Conservation (phyloP, 192 early-diverging fungal species). For the Gryganskiella cystojenkinii region DNA sequence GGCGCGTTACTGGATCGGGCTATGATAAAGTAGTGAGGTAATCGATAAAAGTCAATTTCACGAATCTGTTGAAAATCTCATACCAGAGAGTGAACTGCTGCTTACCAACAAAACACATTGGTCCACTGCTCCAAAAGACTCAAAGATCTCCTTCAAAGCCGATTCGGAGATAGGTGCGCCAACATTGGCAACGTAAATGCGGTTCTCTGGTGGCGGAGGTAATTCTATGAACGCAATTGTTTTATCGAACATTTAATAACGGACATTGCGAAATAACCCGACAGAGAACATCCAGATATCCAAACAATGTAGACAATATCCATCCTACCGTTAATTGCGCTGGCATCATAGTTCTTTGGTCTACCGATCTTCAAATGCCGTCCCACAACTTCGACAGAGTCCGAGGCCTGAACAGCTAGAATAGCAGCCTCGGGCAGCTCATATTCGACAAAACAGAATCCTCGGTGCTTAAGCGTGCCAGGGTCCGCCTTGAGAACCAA, state of each 20-base stretch:
- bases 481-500: constrained; percentile 87
- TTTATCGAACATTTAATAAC: too few relatives aligned
- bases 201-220: constrained; percentile 68
- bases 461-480: constrained; percentile 80
- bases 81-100: background rate
- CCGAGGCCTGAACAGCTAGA: constrained; percentile 82
- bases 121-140: constrained; percentile 83
- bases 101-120: constrained; percentile 76
- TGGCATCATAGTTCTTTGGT: constrained; percentile 83
- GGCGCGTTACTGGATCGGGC: constrained; percentile 75
- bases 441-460: constrained; percentile 92
- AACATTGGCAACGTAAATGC: constrained; percentile 89
- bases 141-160: constrained; percentile 81
- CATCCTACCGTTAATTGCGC: constrained; percentile 64
- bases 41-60: too few relatives aligned
- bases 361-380: constrained; percentile 84
- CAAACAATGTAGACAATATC: too few relatives aligned
- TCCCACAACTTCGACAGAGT: constrained; percentile 86
- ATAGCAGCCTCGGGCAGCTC: constrained; percentile 87
- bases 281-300: too few relatives aligned
- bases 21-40: constrained; percentile 20
- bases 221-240: too few relatives aligned
- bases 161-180: constrained; percentile 80
- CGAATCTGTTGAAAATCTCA: too few relatives aligned
- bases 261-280: too few relatives aligned